Evolutionary conservation across 164 flowering plant species (phyloP).

Genomic region (Annona squamosa): DNA sequence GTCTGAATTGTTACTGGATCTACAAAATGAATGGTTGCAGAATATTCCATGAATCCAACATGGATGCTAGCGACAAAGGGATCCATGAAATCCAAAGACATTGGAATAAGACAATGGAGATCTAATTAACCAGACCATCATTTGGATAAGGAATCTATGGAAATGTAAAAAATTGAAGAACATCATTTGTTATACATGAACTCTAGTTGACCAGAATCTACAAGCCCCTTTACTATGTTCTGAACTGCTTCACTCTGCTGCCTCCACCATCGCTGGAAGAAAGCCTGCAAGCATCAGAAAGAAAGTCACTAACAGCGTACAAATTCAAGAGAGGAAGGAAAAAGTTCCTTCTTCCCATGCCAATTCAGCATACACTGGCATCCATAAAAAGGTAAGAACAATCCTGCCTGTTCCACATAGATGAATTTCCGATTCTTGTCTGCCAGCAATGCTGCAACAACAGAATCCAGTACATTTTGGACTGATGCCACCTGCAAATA

Average conservation of each 20-base stretch:
- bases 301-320: neutral
- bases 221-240: constrained; percentile 47
- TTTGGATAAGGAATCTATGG: neutral
- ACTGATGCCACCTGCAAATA: constrained; percentile 54
- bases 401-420: constrained; percentile 47
- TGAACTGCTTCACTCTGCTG: constrained; percentile 54
- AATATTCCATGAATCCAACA: neutral
- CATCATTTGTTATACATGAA: constrained; percentile 44
- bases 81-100: neutral
- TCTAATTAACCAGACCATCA: too few species aligned
- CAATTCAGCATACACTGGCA: neutral
- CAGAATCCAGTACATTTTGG: constrained; percentile 78
- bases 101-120: neutral
- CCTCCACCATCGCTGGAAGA: constrained; percentile 96
- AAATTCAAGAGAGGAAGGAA: neutral
- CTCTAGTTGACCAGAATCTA: constrained; percentile 79
- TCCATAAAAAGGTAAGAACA: neutral
- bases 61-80: neutral
- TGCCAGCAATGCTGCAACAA: constrained; percentile 57
- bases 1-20: neutral
- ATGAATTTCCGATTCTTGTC: constrained; percentile 79
- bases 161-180: neutral
- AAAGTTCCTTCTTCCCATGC: neutral
- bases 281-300: constrained; percentile 45
- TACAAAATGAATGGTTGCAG: neutral